phyloP scores from a whole-genome alignment of 352 stramenopile genomes.

The Thraustochytrium striatum region DNA sequence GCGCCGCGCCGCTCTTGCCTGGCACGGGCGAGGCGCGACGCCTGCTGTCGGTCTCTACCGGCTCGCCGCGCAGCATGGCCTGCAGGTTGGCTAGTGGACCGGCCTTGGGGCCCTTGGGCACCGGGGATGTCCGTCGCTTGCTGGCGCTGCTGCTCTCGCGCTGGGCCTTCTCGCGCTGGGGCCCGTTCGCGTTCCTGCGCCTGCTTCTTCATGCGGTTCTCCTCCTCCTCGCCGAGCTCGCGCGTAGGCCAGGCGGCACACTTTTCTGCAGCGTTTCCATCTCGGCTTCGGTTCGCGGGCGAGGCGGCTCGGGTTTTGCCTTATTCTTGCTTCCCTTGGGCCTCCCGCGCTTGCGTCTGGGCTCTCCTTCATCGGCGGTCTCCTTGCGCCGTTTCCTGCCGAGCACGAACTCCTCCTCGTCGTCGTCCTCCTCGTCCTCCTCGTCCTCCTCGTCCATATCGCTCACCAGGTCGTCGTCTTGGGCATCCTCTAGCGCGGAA shows the following conservation, averaged over 20 bases:
- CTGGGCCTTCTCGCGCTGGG: background rate
- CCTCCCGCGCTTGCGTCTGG: too few relatives aligned
- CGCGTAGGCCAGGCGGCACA: background rate
- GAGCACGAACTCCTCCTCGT: background rate
- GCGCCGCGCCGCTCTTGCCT: too few relatives aligned
- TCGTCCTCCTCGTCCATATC: background rate
- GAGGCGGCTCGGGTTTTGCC: too few relatives aligned
- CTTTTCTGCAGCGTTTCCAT: too few relatives aligned
- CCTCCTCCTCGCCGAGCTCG: background rate
- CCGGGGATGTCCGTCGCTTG: background rate
- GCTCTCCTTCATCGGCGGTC: background rate
- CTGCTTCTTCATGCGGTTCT: background rate
- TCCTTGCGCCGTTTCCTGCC: background rate
- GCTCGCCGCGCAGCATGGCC: background rate
- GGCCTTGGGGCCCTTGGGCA: background rate
- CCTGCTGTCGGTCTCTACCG: background rate
- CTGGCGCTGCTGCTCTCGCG: background rate
- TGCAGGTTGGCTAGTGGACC: background rate
- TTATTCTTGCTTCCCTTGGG: too few relatives aligned
- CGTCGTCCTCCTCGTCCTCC: background rate
- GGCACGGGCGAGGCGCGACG: background rate
- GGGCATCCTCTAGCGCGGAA: conserved; percentile 51
- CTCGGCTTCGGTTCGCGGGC: too few relatives aligned
- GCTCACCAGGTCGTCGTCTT: background rate
- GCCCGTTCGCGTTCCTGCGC: background rate